Evolutionary conservation across 257 asterid species (phyloP).

Genomic region (Solanum dulcamara): DNA sequence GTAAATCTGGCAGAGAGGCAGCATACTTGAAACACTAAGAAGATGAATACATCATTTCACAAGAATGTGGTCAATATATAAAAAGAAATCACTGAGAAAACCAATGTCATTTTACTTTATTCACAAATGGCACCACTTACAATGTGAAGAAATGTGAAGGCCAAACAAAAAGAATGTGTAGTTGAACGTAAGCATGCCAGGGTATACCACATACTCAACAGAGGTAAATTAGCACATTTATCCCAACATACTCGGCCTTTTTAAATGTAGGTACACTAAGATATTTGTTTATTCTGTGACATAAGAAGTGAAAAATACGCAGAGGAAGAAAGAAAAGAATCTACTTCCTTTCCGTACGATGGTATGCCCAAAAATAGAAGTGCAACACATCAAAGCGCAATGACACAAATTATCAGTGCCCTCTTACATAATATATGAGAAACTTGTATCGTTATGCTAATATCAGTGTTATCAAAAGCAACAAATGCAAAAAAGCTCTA

Average conservation of each 20-base stretch:
- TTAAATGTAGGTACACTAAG: not conserved
- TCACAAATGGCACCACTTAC: not conserved
- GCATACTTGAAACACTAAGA: not conserved
- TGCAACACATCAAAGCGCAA: not conserved
- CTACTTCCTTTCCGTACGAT: not conserved
- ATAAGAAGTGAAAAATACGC: not conserved
- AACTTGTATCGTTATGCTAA: not conserved
- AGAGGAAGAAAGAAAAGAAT: not conserved
- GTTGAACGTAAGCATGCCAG: not conserved
- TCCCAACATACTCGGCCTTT: not conserved
- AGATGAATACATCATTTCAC: not conserved
- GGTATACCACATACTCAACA: not conserved
- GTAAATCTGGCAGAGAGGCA: conserved; percentile 52
- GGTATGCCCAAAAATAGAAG: not conserved
- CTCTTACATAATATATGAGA: not conserved
- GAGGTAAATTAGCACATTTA: not conserved
- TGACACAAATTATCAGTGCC: not conserved
- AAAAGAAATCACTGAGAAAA: not conserved
- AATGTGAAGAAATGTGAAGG: not conserved
- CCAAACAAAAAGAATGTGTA: not conserved
- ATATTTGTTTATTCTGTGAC: not conserved
- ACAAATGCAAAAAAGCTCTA: not conserved
- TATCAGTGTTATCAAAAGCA: not conserved
- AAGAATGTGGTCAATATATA: not conserved
- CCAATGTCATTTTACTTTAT: not conserved